A percentile compares a stretch with the other conserved stretches of the same genome.
Conservation (phyloP, 345 rosid species). For the Linum lewisii region DNA sequence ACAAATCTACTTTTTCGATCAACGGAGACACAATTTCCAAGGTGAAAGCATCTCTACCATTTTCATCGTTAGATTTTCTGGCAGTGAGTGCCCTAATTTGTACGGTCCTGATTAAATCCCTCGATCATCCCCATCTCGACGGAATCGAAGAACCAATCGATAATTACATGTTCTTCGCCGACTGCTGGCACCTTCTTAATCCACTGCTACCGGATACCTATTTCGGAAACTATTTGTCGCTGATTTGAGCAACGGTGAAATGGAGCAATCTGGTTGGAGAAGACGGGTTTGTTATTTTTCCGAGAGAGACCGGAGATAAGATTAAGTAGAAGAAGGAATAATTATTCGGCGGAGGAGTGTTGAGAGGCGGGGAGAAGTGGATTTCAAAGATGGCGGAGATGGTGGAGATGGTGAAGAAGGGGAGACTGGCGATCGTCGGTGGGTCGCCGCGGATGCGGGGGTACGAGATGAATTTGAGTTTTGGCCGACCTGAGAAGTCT, state of each 20-base stretch:
- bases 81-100: neutral
- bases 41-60: too few relatives aligned
- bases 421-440: constrained; percentile 9
- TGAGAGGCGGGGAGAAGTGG: constrained; percentile 17
- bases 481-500: constrained; percentile 22
- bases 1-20: too few relatives aligned
- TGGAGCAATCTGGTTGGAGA: constrained; percentile 21
- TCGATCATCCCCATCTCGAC: neutral
- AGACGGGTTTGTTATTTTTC: constrained; percentile 20
- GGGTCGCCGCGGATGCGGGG: constrained; percentile 27
- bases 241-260: constrained; percentile 15
- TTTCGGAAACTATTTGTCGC: constrained; percentile 36
- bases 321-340: neutral
- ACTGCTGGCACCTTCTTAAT: constrained; percentile 23
- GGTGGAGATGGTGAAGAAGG: neutral
- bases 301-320: constrained; percentile 10
- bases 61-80: neutral
- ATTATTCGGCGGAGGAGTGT: too few relatives aligned
- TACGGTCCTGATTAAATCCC: neutral
- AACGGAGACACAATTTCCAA: too few relatives aligned
- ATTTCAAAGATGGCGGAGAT: neutral
- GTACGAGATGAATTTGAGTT: constrained; percentile 19
- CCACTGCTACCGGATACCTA: constrained; percentile 24
- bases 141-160: neutral
- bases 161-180: constrained; percentile 12